phyloP scores from a whole-genome alignment of 2,329 filamentous ascomycete species.

The Orbilia quercus region DNA sequence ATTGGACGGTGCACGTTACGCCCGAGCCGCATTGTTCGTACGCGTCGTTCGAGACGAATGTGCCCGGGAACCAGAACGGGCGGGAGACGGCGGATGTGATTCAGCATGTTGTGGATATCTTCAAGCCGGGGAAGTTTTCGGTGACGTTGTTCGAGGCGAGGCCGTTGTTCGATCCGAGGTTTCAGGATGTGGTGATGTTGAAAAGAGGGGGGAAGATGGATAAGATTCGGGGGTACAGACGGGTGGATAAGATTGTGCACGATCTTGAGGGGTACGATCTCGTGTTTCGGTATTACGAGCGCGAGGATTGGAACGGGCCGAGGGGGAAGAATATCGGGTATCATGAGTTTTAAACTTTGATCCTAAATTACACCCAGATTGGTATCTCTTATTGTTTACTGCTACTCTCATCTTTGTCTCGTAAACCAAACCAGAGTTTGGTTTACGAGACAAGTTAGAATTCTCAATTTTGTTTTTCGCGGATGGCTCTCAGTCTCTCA shows the following conservation, averaged over 20 bases:
- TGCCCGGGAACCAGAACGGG: slow-evolving; percentile 86
- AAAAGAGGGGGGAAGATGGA: slow-evolving; percentile 73
- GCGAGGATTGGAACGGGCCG: slow-evolving; percentile 72
- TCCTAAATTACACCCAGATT: no score
- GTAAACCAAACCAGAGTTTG: no score
- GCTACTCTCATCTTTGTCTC: no score
- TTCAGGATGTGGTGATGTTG: slow-evolving; percentile 64
- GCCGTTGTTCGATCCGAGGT: slow-evolving; percentile 65
- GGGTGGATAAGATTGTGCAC: slow-evolving; percentile 94
- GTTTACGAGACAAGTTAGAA: no score
- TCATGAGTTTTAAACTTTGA: slow-evolving; percentile 53
- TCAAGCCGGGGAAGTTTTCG: slow-evolving; percentile 96
- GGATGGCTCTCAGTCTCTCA: no score
- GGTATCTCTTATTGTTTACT: no score
- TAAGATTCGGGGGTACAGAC: slow-evolving; percentile 82
- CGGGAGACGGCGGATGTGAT: slow-evolving; percentile 90
- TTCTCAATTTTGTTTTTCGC: background rate
- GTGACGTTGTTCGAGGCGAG: slow-evolving; percentile 97
- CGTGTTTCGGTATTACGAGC: slow-evolving; percentile 95
- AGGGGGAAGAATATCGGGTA: slow-evolving; percentile 49
- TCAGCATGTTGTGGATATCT: slow-evolving; percentile 92
- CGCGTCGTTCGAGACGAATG: slow-evolving; percentile 98
- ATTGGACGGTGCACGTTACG: slow-evolving; percentile 98
- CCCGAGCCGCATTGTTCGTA: slow-evolving; percentile 97
- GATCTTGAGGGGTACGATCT: slow-evolving; percentile 97